A percentile compares a stretch with the other conserved stretches of the same genome.
Conservation (phyloP, 1,284 basidiomycete genomes). For the Leccinum solheimii region DNA sequence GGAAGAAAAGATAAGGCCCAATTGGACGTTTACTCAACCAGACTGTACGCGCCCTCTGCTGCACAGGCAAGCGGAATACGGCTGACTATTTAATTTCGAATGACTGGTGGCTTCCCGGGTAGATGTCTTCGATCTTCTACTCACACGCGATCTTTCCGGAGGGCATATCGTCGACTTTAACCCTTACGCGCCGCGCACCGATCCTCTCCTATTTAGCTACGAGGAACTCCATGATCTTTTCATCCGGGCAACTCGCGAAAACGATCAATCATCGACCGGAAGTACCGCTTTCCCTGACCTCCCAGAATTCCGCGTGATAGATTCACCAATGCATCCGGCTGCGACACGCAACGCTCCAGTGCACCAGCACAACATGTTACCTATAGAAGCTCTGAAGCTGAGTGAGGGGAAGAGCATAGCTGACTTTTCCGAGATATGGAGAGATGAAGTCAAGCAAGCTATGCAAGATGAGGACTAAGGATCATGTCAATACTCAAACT, state of each 20-base stretch:
- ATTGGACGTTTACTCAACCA: slow-evolving; percentile 53
- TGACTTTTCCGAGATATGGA: slow-evolving; percentile 73
- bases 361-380: slow-evolving; percentile 90
- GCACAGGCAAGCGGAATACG: neutral
- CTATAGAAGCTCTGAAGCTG: slow-evolving; percentile 81
- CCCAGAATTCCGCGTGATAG: slow-evolving; percentile 69
- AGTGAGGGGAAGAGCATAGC: slow-evolving; percentile 70
- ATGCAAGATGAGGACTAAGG: slow-evolving; percentile 27
- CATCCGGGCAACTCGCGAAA: slow-evolving; percentile 3
- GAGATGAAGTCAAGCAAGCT: slow-evolving; percentile 53
- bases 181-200: slow-evolving; percentile 83
- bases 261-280: neutral
- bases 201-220: slow-evolving; percentile 84
- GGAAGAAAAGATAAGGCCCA: slow-evolving; percentile 60
- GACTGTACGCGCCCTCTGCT: slow-evolving; percentile 59
- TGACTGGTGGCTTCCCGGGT: neutral
- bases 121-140: slow-evolving; percentile 88
- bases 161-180: slow-evolving; percentile 91
- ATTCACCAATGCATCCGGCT: slow-evolving; percentile 67
- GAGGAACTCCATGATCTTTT: slow-evolving; percentile 64
- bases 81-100: neutral
- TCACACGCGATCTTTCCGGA: slow-evolving; percentile 75
- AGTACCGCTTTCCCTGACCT: slow-evolving; percentile 14
- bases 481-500: neutral
- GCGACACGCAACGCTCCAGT: slow-evolving; percentile 67